phyloP scores from a whole-genome alignment of 2,329 filamentous ascomycete genomes.

The Pyricularia sp. region DNA sequence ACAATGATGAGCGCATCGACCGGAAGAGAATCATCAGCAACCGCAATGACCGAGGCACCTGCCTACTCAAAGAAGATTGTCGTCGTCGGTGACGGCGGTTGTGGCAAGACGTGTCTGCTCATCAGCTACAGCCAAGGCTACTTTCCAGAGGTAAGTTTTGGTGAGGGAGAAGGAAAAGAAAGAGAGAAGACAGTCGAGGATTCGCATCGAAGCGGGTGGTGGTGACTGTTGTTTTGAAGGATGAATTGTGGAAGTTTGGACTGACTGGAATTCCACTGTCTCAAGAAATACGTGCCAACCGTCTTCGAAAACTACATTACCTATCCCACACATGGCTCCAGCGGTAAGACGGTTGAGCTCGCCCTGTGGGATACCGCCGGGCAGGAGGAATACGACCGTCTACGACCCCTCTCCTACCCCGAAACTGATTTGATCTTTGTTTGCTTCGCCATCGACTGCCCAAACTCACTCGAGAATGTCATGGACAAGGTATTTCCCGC shows the following conservation, averaged over 20 bases:
- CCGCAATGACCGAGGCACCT: slow-evolving; percentile 71
- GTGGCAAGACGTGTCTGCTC: slow-evolving; percentile 94
- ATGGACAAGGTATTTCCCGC: slow-evolving; percentile 73
- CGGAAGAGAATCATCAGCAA: slow-evolving; percentile 64
- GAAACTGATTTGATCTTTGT: slow-evolving; percentile 97
- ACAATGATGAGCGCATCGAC: slow-evolving; percentile 67
- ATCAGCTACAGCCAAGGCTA: slow-evolving; percentile 99
- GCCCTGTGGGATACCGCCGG: slow-evolving; percentile 97
- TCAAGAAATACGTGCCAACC: slow-evolving; percentile 96
- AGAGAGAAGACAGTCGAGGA: neutral
- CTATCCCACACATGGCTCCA: slow-evolving; percentile 75
- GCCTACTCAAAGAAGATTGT: slow-evolving; percentile 99
- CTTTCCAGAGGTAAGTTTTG: slow-evolving; percentile 72
- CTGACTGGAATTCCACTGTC: neutral
- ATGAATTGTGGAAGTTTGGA: neutral
- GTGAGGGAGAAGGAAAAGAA: slow-evolving; percentile 11
- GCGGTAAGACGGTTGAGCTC: slow-evolving; percentile 89
- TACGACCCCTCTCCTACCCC: slow-evolving; percentile 90
- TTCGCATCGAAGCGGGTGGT: neutral
- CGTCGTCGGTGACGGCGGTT: slow-evolving; percentile 93
- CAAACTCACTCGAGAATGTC: slow-evolving; percentile 94
- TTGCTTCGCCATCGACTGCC: slow-evolving; percentile 98
- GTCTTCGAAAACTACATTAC: slow-evolving; percentile 99
- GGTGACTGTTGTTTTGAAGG: neutral
- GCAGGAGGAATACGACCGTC: slow-evolving; percentile 94